Conservation (phyloP, 2,329 filamentous ascomycete genomes). For the Arthrobotrys pseudoclavata region DNA sequence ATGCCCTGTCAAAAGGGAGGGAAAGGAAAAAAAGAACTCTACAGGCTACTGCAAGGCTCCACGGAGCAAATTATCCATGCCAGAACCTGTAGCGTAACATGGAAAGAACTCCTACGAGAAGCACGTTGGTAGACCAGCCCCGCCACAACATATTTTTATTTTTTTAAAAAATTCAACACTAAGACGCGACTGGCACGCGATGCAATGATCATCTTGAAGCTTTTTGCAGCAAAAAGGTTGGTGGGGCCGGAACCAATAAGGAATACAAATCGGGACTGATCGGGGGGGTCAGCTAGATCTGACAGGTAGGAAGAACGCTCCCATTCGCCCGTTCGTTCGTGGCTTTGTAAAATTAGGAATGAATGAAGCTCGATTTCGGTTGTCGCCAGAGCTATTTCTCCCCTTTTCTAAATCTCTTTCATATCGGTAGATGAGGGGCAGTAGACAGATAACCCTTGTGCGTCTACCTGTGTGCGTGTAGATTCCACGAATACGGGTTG, state of each 20-base stretch:
- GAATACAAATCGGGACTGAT: constrained; percentile 21
- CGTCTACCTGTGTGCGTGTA: neutral
- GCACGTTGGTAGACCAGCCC: neutral
- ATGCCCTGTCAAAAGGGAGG: neutral
- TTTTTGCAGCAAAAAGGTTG: neutral
- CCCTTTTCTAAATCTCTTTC: constrained; percentile 5
- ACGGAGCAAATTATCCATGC: constrained; percentile 26
- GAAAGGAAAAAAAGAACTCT: neutral
- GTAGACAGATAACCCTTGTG: neutral
- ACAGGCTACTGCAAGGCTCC: constrained; percentile 21
- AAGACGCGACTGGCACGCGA: constrained; percentile 28
- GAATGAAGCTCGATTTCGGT: constrained; percentile 12
- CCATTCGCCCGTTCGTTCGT: constrained; percentile 15
- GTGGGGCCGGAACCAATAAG: constrained; percentile 12
- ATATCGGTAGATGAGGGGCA: constrained; percentile 54
- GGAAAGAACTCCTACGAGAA: constrained; percentile 18
- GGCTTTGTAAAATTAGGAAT: constrained; percentile 4
- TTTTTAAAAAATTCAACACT: neutral
- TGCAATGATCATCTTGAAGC: constrained; percentile 29
- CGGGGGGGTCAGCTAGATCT: constrained; percentile 12
- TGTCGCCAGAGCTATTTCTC: constrained; percentile 4
- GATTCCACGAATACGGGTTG: neutral
- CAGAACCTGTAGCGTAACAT: constrained; percentile 24
- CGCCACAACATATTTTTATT: neutral
- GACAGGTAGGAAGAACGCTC: neutral